A percentile compares a stretch with the other conserved stretches of the same genome.
phyloP scores from a whole-genome alignment of 768 basidiomycete genomes.

The Termitomyces sp. region DNA sequence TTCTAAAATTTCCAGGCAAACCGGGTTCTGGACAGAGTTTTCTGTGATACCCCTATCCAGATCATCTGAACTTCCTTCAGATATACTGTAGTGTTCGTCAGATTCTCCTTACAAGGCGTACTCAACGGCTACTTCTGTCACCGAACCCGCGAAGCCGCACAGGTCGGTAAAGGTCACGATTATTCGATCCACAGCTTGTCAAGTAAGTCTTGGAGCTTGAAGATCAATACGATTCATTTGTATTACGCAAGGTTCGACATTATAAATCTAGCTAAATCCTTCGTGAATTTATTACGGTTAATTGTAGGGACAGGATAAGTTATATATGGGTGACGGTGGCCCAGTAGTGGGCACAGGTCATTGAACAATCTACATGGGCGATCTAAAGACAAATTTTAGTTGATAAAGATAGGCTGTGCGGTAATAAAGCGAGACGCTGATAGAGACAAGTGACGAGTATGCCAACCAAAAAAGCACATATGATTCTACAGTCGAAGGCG shows the following conservation, averaged over 20 bases:
- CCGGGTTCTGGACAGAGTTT: neutral
- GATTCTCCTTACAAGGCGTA: neutral
- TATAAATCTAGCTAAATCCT: neutral
- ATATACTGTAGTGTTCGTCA: neutral
- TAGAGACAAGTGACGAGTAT: slow-evolving; percentile 10
- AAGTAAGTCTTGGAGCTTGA: too few relatives aligned
- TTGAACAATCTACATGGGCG: neutral
- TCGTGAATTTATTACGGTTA: neutral
- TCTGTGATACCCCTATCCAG: neutral
- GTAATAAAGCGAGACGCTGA: slow-evolving; percentile 7
- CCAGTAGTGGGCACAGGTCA: neutral
- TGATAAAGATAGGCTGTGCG: slow-evolving; percentile 8
- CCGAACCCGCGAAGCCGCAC: neutral
- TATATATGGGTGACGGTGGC: neutral
- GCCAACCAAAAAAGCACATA: slow-evolving; percentile 13
- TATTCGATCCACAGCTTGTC: neutral
- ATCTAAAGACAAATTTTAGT: neutral
- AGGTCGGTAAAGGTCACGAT: neutral
- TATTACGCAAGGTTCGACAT: neutral
- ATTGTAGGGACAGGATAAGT: neutral
- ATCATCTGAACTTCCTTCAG: neutral
- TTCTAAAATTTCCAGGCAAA: neutral
- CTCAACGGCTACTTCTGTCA: neutral
- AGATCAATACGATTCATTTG: too few relatives aligned
- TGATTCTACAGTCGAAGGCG: slow-evolving; percentile 6